Percentiles rank a stretch among this genome's conserved stretches.
Evolutionary conservation across 2,329 filamentous ascomycete species (phyloP).

Genomic region (Metarhizium anisopliae): DNA sequence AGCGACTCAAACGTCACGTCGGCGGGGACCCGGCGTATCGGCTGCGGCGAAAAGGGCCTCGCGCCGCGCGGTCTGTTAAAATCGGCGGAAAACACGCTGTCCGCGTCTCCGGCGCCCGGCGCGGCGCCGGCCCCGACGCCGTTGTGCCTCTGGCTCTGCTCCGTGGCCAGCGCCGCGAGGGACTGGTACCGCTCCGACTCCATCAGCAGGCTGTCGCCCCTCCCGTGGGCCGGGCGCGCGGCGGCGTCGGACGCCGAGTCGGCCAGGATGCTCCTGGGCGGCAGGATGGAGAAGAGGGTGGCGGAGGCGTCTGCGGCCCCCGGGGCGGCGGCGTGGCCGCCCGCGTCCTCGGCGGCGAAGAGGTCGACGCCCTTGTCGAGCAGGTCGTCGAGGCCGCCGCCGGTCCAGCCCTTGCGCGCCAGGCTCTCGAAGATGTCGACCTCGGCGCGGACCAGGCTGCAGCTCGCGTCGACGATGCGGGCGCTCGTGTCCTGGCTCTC

Average conservation of each 20-base stretch:
- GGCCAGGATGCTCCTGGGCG: slow-evolving; percentile 54
- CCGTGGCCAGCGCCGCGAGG: slow-evolving; percentile 36
- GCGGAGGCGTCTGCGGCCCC: slow-evolving; percentile 20
- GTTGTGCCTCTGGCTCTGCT: slow-evolving; percentile 12
- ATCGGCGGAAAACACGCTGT: slow-evolving; percentile 45
- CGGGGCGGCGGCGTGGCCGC: slow-evolving; percentile 17
- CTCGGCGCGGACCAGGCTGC: slow-evolving; percentile 57
- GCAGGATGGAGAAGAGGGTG: slow-evolving; percentile 53
- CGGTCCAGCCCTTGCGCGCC: slow-evolving; percentile 58
- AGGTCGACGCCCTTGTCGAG: slow-evolving; percentile 55
- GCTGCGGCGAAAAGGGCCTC: slow-evolving; percentile 53
- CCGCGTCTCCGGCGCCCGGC: slow-evolving; percentile 28
- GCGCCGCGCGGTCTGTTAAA: slow-evolving; percentile 44
- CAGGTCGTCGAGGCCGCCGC: slow-evolving; percentile 57
- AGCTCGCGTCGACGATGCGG: slow-evolving; percentile 54
- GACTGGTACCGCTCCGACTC: slow-evolving; percentile 49
- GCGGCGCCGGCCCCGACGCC: slow-evolving; percentile 8
- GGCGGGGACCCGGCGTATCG: slow-evolving; percentile 30
- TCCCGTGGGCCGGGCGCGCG: slow-evolving; percentile 25
- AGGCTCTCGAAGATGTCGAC: slow-evolving; percentile 62
- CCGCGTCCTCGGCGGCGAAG: slow-evolving; percentile 37
- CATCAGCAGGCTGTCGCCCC: slow-evolving; percentile 47
- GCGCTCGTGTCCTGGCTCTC: slow-evolving; percentile 57
- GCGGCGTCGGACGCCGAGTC: slow-evolving; percentile 32
- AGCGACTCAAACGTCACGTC: slow-evolving; percentile 32